Conservation (phyloP, 2,329 filamentous ascomycete species). For the Dactylellina sp. region DNA sequence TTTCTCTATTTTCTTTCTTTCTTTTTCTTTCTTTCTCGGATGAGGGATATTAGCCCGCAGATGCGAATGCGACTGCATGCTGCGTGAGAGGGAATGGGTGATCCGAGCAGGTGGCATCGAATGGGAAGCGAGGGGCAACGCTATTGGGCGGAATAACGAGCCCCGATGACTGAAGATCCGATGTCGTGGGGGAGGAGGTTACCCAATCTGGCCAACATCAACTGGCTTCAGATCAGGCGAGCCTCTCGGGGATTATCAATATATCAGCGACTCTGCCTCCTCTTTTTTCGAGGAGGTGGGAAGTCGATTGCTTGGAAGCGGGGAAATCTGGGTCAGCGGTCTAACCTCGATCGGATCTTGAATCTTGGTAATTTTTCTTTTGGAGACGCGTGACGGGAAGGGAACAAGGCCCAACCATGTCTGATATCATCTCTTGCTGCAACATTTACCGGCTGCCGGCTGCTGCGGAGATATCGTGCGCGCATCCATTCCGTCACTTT, state of each 20-base stretch:
- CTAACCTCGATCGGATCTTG: slow-evolving; percentile 11
- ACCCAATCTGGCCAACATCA: background rate
- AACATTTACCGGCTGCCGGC: no score
- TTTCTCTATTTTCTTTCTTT: background rate
- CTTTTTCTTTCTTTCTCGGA: background rate
- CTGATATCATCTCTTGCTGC: background rate
- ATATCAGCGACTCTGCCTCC: background rate
- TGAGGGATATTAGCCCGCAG: slow-evolving; percentile 43
- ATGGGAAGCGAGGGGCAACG: slow-evolving; percentile 14
- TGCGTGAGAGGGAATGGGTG: slow-evolving; percentile 11
- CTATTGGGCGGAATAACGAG: slow-evolving; percentile 26
- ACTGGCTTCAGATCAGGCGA: slow-evolving; percentile 19
- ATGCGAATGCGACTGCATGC: slow-evolving; percentile 9
- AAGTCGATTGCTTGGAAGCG: background rate
- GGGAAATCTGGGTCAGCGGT: background rate
- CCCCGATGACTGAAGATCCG: slow-evolving; percentile 25
- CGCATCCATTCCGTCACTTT: no score
- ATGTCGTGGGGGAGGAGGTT: slow-evolving; percentile 3
- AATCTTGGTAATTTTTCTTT: no score
- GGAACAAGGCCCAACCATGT: slow-evolving; percentile 22
- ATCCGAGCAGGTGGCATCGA: slow-evolving; percentile 46
- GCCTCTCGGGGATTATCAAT: background rate
- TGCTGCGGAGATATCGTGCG: no score
- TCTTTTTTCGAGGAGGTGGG: background rate
- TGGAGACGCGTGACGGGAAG: slow-evolving; percentile 22